phyloP scores from a whole-genome alignment of 2,329 filamentous ascomycete species.

The Aspergillus candidus region DNA sequence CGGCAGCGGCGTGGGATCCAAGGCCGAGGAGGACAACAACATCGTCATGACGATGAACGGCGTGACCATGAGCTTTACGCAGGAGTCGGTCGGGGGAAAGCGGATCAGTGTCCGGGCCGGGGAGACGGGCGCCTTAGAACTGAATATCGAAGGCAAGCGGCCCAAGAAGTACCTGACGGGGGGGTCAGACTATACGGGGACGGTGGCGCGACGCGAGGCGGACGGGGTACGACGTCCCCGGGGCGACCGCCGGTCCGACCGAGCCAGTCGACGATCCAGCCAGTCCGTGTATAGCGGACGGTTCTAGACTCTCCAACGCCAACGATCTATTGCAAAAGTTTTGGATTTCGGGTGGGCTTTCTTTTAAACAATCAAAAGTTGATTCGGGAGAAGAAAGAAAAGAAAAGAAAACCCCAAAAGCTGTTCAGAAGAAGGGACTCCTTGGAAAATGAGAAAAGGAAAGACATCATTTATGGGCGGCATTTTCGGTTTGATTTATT shows the following conservation, averaged over 20 bases:
- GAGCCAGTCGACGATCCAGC: constrained; percentile 32
- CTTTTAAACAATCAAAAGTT: constrained; percentile 2
- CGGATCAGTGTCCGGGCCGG: constrained; percentile 35
- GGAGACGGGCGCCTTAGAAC: constrained; percentile 32
- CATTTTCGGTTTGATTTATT: constrained; percentile 11
- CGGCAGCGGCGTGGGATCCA: constrained; percentile 28
- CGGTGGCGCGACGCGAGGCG: constrained; percentile 25
- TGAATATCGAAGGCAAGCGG: constrained; percentile 35
- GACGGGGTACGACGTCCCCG: constrained; percentile 30
- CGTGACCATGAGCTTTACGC: constrained; percentile 34
- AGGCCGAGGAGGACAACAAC: constrained; percentile 32
- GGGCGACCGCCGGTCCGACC: constrained; percentile 33
- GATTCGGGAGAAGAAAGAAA: constrained; percentile 6
- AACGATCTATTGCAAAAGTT: neutral
- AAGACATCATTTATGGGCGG: constrained; percentile 14
- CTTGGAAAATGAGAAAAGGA: constrained; percentile 10
- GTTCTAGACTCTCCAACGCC: constrained; percentile 4
- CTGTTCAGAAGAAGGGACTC: constrained; percentile 2
- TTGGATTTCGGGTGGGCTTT: neutral
- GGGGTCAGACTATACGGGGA: constrained; percentile 31
- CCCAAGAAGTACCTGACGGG: constrained; percentile 33
- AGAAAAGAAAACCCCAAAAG: neutral
- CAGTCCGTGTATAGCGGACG: constrained; percentile 33
- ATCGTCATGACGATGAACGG: constrained; percentile 37
- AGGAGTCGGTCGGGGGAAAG: constrained; percentile 33